A percentile compares a stretch with the other conserved stretches of the same genome.
phyloP scores from a whole-genome alignment of 163 green algal species.

The Chloromonas sp. region DNA sequence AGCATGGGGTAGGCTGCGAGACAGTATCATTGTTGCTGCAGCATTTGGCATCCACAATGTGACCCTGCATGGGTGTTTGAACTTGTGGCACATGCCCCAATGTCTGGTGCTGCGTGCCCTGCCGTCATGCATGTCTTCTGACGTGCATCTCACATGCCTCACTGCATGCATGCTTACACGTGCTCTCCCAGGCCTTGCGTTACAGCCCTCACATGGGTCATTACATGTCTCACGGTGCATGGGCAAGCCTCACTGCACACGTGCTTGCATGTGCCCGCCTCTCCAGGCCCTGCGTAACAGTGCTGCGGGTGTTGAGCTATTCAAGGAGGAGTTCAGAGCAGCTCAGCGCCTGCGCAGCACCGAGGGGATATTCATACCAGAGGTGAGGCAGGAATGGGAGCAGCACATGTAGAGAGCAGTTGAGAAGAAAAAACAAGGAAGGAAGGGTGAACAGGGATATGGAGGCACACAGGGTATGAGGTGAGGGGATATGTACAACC shows the following conservation, averaged over 20 bases:
- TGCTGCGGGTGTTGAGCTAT: conserved; percentile 16
- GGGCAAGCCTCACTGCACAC: not conserved
- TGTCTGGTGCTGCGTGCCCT: not conserved
- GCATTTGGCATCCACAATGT: not conserved
- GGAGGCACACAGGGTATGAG: too few species aligned
- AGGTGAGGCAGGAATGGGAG: conserved; percentile 8
- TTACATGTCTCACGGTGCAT: not conserved
- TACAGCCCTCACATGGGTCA: not conserved
- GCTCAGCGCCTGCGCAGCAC: conserved; percentile 24
- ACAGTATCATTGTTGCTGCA: not conserved
- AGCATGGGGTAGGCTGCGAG: too few species aligned
- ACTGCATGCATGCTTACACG: not conserved
- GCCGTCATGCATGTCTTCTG: not conserved
- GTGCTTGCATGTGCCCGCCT: not conserved
- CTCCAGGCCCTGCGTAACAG: conserved; percentile 17
- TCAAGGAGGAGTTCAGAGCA: conserved; percentile 35
- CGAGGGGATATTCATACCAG: conserved; percentile 35
- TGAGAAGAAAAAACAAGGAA: too few species aligned
- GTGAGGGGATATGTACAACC: too few species aligned
- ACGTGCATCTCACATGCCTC: not conserved
- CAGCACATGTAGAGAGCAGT: too few species aligned
- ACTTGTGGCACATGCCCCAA: not conserved
- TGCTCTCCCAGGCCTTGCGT: not conserved
- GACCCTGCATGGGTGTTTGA: not conserved
- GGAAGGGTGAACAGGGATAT: too few species aligned